A percentile compares a stretch with the other conserved stretches of the same genome.
phyloP scores from a whole-genome alignment of 495 filamentous ascomycete genomes.

The Zalerion maritima region DNA sequence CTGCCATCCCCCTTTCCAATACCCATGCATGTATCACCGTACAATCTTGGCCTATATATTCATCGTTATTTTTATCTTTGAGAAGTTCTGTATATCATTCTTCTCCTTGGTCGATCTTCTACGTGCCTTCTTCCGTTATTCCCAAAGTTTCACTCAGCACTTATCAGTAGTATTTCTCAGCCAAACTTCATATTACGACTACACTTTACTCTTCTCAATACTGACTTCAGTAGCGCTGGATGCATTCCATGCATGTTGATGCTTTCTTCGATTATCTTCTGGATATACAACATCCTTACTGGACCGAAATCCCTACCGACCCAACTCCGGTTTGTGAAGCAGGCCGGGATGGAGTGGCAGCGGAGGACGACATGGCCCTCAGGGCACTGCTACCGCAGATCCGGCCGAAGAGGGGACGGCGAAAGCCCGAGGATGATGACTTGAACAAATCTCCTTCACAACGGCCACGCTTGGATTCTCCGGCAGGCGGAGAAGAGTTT shows the following conservation, averaged over 20 bases:
- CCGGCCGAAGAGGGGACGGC: constrained; percentile 76
- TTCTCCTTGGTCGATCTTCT: constrained; percentile 1
- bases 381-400: constrained; percentile 80
- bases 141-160: not conserved
- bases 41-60: too few relatives aligned
- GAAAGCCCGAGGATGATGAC: constrained; percentile 66
- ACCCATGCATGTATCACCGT: too few relatives aligned
- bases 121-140: not conserved
- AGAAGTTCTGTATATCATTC: too few relatives aligned
- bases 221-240: constrained; percentile 58
- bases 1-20: too few relatives aligned
- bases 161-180: constrained; percentile 7
- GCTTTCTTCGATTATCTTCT: constrained; percentile 90
- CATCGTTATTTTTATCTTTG: too few relatives aligned
- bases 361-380: constrained; percentile 87
- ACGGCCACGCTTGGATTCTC: constrained; percentile 54
- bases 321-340: constrained; percentile 43
- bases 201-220: constrained; percentile 3
- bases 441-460: constrained; percentile 42
- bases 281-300: constrained; percentile 68
- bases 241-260: constrained; percentile 96
- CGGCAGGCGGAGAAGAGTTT: constrained; percentile 42
- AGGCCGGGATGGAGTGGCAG: constrained; percentile 69
- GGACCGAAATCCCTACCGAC: constrained; percentile 61
- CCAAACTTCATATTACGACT: constrained; percentile 5